A percentile compares a stretch with the other conserved stretches of the same genome.
Conservation (phyloP, 1,284 basidiomycete species). For the Leccinum subspadiceum region DNA sequence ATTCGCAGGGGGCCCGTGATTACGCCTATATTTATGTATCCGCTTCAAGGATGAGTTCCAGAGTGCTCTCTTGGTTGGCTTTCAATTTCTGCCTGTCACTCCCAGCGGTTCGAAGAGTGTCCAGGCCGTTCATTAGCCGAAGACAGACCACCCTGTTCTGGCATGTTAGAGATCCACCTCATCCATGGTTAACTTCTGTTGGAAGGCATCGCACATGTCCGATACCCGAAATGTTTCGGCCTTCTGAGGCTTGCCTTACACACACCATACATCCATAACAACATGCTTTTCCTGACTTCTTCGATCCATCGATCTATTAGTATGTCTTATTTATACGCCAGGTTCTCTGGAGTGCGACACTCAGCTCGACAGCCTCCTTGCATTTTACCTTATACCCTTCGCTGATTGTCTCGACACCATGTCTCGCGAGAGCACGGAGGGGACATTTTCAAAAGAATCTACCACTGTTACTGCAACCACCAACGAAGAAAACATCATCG, state of each 20-base stretch:
- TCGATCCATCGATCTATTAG: not conserved
- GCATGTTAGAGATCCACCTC: not conserved
- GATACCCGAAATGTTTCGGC: not conserved
- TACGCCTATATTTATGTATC: not conserved
- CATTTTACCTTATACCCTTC: not conserved
- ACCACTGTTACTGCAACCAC: not conserved
- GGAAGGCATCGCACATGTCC: not conserved
- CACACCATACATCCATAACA: not conserved
- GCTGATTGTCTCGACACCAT: conserved; percentile 5
- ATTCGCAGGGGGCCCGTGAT: not conserved
- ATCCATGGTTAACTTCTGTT: not conserved
- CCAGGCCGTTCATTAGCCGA: not conserved
- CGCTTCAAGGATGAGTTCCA: not conserved
- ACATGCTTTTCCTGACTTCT: not conserved
- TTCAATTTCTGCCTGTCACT: not conserved
- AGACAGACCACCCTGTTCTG: not conserved
- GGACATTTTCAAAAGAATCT: conserved; percentile 2
- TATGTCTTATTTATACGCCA: not conserved
- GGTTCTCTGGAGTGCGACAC: not conserved
- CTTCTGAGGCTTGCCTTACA: not conserved
- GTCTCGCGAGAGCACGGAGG: conserved; percentile 8
- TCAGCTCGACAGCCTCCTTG: not conserved
- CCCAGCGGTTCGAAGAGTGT: not conserved
- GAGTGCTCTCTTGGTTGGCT: not conserved
- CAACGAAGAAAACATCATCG: conserved; percentile 9